Conservation (phyloP, 805 yeast species). For the Maudiozyma barnettii region DNA sequence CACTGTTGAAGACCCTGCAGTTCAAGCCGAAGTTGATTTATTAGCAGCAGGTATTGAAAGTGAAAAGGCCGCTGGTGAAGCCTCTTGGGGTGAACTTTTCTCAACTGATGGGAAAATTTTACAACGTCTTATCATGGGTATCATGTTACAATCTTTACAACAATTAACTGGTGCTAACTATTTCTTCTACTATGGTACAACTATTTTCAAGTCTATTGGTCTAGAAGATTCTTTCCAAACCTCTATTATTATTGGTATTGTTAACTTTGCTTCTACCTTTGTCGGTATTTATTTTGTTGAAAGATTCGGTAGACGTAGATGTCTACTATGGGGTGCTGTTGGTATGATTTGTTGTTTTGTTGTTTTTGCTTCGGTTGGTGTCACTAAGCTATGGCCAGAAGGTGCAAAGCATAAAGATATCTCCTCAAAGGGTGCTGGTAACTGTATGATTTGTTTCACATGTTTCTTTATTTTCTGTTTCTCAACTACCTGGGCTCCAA, state of each 20-base stretch:
- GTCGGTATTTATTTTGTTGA: slow-evolving; percentile 42
- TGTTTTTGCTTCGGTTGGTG: slow-evolving; percentile 1
- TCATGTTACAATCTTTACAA: not conserved
- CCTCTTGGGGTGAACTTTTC: not conserved
- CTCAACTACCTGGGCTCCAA: slow-evolving; percentile 1
- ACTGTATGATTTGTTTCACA: slow-evolving; percentile 19
- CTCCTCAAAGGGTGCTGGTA: slow-evolving; percentile 19
- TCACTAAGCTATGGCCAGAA: not conserved
- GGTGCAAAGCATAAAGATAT: not conserved
- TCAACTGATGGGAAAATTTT: slow-evolving; percentile 1
- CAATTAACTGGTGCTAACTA: slow-evolving; percentile 1
- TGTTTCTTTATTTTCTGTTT: slow-evolving; percentile 1
- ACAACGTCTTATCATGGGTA: slow-evolving; percentile 1
- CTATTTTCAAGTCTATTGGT: slow-evolving; percentile 1
- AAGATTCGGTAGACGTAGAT: slow-evolving; percentile 42
- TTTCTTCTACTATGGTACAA: slow-evolving; percentile 2
- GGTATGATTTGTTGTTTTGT: slow-evolving; percentile 1
- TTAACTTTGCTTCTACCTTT: slow-evolving; percentile 46
- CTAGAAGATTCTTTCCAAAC: not conserved
- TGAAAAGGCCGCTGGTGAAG: not conserved
- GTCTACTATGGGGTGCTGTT: slow-evolving; percentile 10
- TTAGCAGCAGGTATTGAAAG: not conserved
- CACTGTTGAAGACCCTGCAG: not conserved
- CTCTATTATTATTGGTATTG: slow-evolving; percentile 52
- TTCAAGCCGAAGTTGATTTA: not conserved